Percentiles rank a stretch among this genome's conserved stretches.
phyloP scores from a whole-genome alignment of 108 stramenopile species.

The Pseudonitzschia multiseries region DNA sequence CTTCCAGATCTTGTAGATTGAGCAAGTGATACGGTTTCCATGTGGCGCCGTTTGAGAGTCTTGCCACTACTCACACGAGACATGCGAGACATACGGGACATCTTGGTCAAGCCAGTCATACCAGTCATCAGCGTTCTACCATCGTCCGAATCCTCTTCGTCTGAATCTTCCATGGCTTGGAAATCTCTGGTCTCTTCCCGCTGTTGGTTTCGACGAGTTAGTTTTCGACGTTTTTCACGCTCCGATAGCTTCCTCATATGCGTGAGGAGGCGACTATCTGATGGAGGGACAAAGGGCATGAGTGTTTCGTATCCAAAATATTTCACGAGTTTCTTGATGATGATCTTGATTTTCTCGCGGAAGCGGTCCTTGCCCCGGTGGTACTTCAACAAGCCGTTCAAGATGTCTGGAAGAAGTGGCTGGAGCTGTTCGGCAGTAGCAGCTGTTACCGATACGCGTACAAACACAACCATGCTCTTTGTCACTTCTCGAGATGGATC shows the following conservation, averaged over 20 bases:
- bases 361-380: conserved; percentile 82
- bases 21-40: not conserved
- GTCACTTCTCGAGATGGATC: conserved; percentile 88
- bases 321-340: conserved; percentile 89
- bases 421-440: conserved; percentile 61
- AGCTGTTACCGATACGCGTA: conserved; percentile 82
- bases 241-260: conserved; percentile 87
- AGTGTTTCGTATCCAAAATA: conserved; percentile 82
- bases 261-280: conserved; percentile 77
- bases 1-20: not conserved
- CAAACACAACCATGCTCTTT: conserved; percentile 88
- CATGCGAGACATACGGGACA: conserved; percentile 46
- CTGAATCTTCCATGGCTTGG: conserved; percentile 64
- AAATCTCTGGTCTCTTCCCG: not conserved
- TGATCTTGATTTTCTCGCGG: conserved; percentile 91
- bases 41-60: conserved; percentile 34
- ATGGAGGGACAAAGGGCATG: conserved; percentile 74
- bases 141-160: conserved; percentile 88
- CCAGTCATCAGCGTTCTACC: conserved; percentile 75
- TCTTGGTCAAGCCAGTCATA: conserved; percentile 60
- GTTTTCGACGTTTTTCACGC: conserved; percentile 61
- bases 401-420: conserved; percentile 75
- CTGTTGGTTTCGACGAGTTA: conserved; percentile 24
- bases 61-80: conserved; percentile 23
- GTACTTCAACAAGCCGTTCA: conserved; percentile 77